A percentile compares a stretch with the other conserved stretches of the same genome.
Evolutionary conservation across 805 yeast species (phyloP).

Genomic region (Pichia exigua): DNA sequence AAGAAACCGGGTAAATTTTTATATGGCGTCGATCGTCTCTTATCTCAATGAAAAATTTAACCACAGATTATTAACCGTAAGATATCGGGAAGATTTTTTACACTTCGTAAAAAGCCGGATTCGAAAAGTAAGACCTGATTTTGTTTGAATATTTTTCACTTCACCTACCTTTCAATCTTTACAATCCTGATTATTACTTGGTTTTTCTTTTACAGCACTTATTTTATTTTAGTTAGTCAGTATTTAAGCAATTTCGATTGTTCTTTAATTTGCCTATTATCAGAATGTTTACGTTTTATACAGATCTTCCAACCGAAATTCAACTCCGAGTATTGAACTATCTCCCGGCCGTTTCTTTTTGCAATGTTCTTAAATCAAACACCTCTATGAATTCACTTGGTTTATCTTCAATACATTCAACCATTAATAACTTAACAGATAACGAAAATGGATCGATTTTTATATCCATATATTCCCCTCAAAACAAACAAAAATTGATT

Average conservation of each 20-base stretch:
- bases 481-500: constrained; percentile 15
- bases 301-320: constrained; percentile 18
- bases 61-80: no score
- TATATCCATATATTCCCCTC: constrained; percentile 24
- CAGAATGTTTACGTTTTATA: neutral
- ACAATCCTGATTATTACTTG: no score
- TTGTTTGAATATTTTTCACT: neutral
- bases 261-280: no score
- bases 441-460: constrained; percentile 8
- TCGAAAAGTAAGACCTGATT: neutral
- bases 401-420: neutral
- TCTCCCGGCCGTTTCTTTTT: constrained; percentile 11
- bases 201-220: neutral
- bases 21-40: neutral
- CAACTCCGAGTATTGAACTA: constrained; percentile 15
- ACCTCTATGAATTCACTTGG: constrained; percentile 7
- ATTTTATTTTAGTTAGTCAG: neutral
- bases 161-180: neutral
- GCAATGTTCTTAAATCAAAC: constrained; percentile 7
- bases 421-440: neutral
- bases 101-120: neutral
- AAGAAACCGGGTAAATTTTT: neutral
- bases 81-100: neutral
- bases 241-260: no score
- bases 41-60: no score